Conservation (phyloP, 257 asterid species). For the Dorcoceras hygrometricum region DNA sequence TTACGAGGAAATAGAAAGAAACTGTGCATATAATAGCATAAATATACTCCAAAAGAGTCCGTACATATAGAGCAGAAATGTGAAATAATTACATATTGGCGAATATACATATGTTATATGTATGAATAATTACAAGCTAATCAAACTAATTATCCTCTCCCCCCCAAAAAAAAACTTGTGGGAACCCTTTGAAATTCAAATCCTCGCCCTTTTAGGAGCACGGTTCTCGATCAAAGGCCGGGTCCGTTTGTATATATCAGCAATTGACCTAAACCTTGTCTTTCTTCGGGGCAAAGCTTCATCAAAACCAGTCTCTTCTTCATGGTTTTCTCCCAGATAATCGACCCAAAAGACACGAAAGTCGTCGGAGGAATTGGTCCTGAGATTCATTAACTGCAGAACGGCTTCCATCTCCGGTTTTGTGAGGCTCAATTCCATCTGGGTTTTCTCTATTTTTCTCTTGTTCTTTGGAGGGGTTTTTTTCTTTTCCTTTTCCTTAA, state of each 20-base stretch:
- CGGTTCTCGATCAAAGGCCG: constrained; percentile 24
- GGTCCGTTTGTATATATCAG: constrained; percentile 38
- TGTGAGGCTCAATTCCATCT: constrained; percentile 44
- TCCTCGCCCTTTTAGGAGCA: constrained; percentile 16
- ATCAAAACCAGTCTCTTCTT: constrained; percentile 17
- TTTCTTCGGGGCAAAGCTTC: constrained; percentile 36
- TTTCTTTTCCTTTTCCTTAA: too few species aligned
- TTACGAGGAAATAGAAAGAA: too few species aligned
- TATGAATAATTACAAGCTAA: neutral
- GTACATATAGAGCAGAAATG: too few species aligned
- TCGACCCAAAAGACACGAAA: constrained; percentile 25
- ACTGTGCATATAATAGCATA: too few species aligned
- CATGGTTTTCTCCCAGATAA: neutral
- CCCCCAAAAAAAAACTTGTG: neutral
- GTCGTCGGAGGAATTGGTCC: constrained; percentile 37
- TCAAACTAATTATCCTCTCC: neutral
- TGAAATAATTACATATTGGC: too few species aligned
- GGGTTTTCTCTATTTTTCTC: constrained; percentile 1
- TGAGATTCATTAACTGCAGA: constrained; percentile 55
- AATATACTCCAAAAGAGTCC: too few species aligned
- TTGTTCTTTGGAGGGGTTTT: neutral
- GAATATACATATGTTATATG: too few species aligned
- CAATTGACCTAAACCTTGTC: constrained; percentile 30
- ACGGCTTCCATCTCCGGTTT: constrained; percentile 65
- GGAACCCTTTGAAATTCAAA: constrained; percentile 18